These are phyloP conservation scores for Leptographium wingfieldii DNA, from an alignment of 2,329 filamentous ascomycete genomes.

Conservation along the genomic window DNA sequence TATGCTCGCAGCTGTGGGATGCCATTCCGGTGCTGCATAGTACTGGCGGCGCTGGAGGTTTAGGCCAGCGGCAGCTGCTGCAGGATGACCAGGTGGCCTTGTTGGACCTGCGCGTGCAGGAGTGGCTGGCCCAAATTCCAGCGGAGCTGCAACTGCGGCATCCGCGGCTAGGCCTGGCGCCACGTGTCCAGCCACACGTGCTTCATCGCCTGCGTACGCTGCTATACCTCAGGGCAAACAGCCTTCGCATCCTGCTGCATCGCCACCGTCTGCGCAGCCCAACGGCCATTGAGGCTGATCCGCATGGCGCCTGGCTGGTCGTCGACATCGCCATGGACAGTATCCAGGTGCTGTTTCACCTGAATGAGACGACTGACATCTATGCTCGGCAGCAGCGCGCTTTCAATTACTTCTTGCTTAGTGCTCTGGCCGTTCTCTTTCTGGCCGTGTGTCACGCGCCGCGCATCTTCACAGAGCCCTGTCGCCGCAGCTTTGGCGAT, in stretches of 20 bases:
- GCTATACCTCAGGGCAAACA: slow-evolving; percentile 32
- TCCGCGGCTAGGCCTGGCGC: slow-evolving; percentile 22
- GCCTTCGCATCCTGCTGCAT: slow-evolving; percentile 31
- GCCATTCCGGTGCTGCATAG: slow-evolving; percentile 23
- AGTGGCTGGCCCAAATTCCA: slow-evolving; percentile 33
- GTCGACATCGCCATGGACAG: slow-evolving; percentile 23
- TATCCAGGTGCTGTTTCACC: slow-evolving; percentile 24
- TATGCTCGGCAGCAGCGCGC: slow-evolving; percentile 25
- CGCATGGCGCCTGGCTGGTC: slow-evolving; percentile 23
- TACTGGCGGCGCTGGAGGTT: slow-evolving; percentile 16
- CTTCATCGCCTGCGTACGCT: slow-evolving; percentile 23
- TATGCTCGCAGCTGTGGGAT: slow-evolving; percentile 34
- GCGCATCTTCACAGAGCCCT: slow-evolving; percentile 24
- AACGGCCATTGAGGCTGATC: slow-evolving; percentile 23
- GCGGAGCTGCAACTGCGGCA: slow-evolving; percentile 24
- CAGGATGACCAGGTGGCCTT: slow-evolving; percentile 25
- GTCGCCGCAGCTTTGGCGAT: slow-evolving; percentile 20
- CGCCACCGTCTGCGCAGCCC: slow-evolving; percentile 27
- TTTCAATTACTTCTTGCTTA: slow-evolving; percentile 29
- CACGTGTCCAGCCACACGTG: slow-evolving; percentile 20
- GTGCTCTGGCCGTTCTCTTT: slow-evolving; percentile 25
- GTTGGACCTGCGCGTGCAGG: slow-evolving; percentile 28
- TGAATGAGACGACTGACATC: slow-evolving; percentile 23
- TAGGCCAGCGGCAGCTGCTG: not conserved
- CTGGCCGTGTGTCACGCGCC: slow-evolving; percentile 33